These are phyloP conservation scores for Diutina pseudorugosa DNA, from an alignment of 1,139 yeast genomes.

Conservation along the genomic window DNA sequence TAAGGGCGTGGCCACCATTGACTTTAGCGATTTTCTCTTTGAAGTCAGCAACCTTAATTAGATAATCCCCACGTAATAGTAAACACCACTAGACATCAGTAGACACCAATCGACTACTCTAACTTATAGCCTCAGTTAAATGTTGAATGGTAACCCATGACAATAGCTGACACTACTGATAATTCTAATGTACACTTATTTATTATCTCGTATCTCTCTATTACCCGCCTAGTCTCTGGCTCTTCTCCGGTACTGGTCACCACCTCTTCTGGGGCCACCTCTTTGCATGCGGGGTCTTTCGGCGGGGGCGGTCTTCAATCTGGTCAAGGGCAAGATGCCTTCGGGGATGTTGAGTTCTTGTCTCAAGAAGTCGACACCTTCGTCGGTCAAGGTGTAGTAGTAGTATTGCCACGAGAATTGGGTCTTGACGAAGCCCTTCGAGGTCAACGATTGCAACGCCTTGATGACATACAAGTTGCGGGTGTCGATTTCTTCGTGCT, in stretches of 20 bases:
- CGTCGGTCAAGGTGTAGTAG: slow-evolving; percentile 99
- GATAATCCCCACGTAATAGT: background rate
- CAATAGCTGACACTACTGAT: no score
- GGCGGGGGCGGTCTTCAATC: slow-evolving; percentile 89
- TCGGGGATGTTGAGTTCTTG: slow-evolving; percentile 97
- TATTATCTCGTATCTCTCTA: slow-evolving; percentile 1
- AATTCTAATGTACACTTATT: slow-evolving; percentile 4
- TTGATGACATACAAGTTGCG: slow-evolving; percentile 96
- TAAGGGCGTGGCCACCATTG: slow-evolving; percentile 66
- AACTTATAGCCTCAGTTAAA: no score
- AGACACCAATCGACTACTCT: no score
- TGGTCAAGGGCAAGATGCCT: slow-evolving; percentile 97
- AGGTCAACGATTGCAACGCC: slow-evolving; percentile 98
- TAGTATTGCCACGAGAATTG: slow-evolving; percentile 99
- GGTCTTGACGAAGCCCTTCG: slow-evolving; percentile 98
- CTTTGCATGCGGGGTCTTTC: slow-evolving; percentile 48
- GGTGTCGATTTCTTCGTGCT: slow-evolving; percentile 97
- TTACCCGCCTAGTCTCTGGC: slow-evolving; percentile 27
- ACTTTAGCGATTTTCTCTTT: slow-evolving; percentile 67
- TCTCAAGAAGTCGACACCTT: slow-evolving; percentile 98
- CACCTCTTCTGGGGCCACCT: slow-evolving; percentile 25
- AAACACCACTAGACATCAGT: no score
- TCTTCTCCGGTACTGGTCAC: slow-evolving; percentile 31
- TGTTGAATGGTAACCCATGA: no score
- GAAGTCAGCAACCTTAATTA: slow-evolving; percentile 23